Percentiles rank a stretch among this genome's conserved stretches.
phyloP scores from a whole-genome alignment of 306 rosid species.

The Hylodesmum podocarpum region DNA sequence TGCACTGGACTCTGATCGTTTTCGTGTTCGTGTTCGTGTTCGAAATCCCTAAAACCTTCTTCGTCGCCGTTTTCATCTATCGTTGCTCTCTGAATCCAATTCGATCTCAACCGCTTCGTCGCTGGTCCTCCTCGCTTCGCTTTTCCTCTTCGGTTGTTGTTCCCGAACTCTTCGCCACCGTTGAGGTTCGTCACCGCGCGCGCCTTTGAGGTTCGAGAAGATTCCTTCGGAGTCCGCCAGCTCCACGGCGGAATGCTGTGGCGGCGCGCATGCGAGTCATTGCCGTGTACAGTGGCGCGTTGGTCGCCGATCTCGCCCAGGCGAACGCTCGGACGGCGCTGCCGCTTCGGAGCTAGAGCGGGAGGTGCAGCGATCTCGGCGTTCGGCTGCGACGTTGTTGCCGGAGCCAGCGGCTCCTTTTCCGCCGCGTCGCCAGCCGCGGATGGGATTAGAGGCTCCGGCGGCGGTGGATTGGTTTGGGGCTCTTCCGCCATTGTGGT shows the following conservation, averaged over 20 bases:
- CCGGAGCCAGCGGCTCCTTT: neutral
- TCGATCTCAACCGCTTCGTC: conserved; percentile 55
- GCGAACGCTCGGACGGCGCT: conserved; percentile 78
- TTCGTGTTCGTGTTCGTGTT: conserved; percentile 27
- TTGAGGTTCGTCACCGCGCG: conserved; percentile 50
- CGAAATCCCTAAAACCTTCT: conserved; percentile 45
- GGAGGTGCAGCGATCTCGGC: conserved; percentile 31
- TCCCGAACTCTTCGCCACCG: conserved; percentile 46
- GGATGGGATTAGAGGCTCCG: conserved; percentile 41
- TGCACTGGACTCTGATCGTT: conserved; percentile 46
- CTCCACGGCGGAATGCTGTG: conserved; percentile 46
- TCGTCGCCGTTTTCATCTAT: conserved; percentile 35
- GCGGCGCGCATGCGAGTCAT: conserved; percentile 50
- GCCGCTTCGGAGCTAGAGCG: conserved; percentile 52
- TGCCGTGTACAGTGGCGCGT: conserved; percentile 35
- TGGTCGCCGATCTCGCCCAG: conserved; percentile 76
- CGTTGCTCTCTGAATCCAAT: conserved; percentile 31
- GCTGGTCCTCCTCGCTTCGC: conserved; percentile 54
- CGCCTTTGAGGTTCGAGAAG: conserved; percentile 45
- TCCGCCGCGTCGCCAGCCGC: neutral
- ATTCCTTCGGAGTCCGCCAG: conserved; percentile 51
- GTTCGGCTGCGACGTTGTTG: conserved; percentile 18
- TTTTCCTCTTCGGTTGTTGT: conserved; percentile 34
- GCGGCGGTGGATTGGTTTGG: conserved; percentile 42
- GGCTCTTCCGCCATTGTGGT: conserved; percentile 58